Base-by-base conservation (phyloP, 1,139 yeast genomes). In the Suhomyces maxii region DNA sequence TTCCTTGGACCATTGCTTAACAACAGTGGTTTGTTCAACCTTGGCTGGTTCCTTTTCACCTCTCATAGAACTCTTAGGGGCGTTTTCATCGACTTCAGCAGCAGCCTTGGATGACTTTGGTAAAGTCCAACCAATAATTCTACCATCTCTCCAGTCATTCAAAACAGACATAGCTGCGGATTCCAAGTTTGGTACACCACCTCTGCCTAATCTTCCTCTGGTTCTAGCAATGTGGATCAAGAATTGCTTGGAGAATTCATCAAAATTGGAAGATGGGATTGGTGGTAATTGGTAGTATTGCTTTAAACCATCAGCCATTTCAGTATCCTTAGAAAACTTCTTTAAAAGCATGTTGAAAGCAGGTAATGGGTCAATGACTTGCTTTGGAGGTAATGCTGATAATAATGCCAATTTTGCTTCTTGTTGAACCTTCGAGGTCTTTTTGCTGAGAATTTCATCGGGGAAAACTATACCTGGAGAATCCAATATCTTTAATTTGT, bases 381-480 rank as follows among this genome's bases (percentile, higher is more conserved):
- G 85, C 64, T 89, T 89, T 41, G 95, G 90, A 32, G 98, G 97
- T 48, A 95, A 70, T 8, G 98, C 98, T 53, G 90, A 89, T 54
- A 93, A 74, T 51, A 93, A 76, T 8, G 95, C 89, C 55, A 93
- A 77, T 58, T 93, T 89, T 13, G 98, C 96, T 61, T 88, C 89
- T 65, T 86, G 90, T 51, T 84, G 89, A 23, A 73, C 67, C 61
- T 73, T 84, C 58, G 74, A 69, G 60, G 69, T 69, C 56, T 70
- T 71, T 60, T 74, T 79, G 58, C 69, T 70, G 43, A 69, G 60
- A 51, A 79, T 78, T 52, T 72, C 77, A 50, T 84, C 83, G 39
- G 99, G 98, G 82, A 93, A 93, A 36, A 95, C 97, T 54, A 93
- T 93, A 63, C 99, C 99, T 42, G 99, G 99, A 42, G 97, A 89